Conservation (phyloP, 768 basidiomycete genomes). For the Suillus cothurnatus region DNA sequence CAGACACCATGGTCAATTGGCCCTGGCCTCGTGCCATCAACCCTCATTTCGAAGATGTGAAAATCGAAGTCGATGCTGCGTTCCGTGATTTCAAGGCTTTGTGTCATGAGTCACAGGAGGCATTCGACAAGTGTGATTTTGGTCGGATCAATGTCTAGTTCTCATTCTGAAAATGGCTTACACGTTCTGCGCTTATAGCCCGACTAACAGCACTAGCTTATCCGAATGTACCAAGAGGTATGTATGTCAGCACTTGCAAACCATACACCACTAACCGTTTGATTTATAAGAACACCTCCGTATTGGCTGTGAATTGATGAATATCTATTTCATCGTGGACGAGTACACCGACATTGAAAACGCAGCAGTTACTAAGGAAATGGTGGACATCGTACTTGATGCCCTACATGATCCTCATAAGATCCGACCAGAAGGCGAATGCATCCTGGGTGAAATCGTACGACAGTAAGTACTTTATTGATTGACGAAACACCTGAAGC, state of each 20-base stretch:
- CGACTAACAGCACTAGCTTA: slow-evolving; percentile 8
- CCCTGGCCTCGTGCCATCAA: slow-evolving; percentile 46
- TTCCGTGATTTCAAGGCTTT: too few relatives aligned
- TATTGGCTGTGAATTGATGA: slow-evolving; percentile 34
- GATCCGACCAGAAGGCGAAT: slow-evolving; percentile 11
- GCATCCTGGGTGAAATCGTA: slow-evolving; percentile 13
- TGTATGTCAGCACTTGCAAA: not conserved
- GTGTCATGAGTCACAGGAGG: slow-evolving; percentile 35
- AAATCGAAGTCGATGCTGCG: slow-evolving; percentile 41
- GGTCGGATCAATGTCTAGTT: slow-evolving; percentile 24
- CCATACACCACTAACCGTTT: not conserved
- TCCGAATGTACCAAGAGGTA: slow-evolving; percentile 10
- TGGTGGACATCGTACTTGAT: slow-evolving; percentile 13
- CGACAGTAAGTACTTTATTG: slow-evolving; percentile 8
- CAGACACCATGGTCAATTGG: slow-evolving; percentile 44
- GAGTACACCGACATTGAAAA: slow-evolving; percentile 30
- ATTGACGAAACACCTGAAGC: not conserved
- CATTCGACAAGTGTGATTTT: slow-evolving; percentile 46
- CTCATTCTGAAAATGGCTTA: not conserved
- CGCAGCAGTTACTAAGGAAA: not conserved
- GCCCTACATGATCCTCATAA: too few relatives aligned
- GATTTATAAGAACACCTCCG: slow-evolving; percentile 22
- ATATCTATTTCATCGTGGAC: slow-evolving; percentile 34
- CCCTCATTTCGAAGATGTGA: slow-evolving; percentile 36
- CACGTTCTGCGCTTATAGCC: not conserved